Percentiles rank a stretch among this genome's conserved stretches.
Evolutionary conservation across 2,329 filamentous ascomycete genomes (phyloP).

Genomic region (Alternaria sp.): DNA sequence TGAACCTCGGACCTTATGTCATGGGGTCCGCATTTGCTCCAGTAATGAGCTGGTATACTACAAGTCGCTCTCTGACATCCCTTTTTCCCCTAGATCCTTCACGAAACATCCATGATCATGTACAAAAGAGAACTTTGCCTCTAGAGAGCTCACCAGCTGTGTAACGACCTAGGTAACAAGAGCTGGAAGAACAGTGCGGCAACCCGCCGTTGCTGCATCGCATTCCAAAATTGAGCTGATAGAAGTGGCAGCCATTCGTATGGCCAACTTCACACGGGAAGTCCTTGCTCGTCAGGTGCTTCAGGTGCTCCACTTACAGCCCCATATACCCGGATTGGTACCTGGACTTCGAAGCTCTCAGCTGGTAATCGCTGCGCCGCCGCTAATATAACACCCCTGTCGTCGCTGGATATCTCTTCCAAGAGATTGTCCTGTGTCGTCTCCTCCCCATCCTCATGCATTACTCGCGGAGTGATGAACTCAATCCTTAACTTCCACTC

Average conservation of each 20-base stretch:
- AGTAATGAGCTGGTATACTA: slow-evolving; percentile 14
- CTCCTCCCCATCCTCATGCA: slow-evolving; percentile 45
- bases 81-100: background rate
- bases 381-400: slow-evolving; percentile 79
- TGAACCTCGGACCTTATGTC: background rate
- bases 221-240: background rate
- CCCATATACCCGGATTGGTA: slow-evolving; percentile 82
- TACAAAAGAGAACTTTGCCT: background rate
- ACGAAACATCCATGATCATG: background rate
- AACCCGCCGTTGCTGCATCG: background rate
- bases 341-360: slow-evolving; percentile 89
- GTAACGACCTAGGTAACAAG: background rate
- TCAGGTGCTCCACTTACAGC: slow-evolving; percentile 57
- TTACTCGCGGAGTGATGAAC: slow-evolving; percentile 80
- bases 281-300: slow-evolving; percentile 41
- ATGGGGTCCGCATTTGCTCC: background rate
- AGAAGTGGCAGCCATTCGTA: background rate
- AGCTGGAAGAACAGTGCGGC: too few relatives aligned
- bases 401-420: slow-evolving; percentile 81
- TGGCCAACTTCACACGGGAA: slow-evolving; percentile 37
- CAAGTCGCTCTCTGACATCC: background rate
- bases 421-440: slow-evolving; percentile 62
- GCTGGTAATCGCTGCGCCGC: slow-evolving; percentile 80
- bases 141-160: background rate
- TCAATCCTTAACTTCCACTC: slow-evolving; percentile 92